A percentile compares a stretch with the other conserved stretches of the same genome.
phyloP scores from a whole-genome alignment of 2,329 filamentous ascomycete genomes.

The Ophiocordyceps camponoti-floridani region DNA sequence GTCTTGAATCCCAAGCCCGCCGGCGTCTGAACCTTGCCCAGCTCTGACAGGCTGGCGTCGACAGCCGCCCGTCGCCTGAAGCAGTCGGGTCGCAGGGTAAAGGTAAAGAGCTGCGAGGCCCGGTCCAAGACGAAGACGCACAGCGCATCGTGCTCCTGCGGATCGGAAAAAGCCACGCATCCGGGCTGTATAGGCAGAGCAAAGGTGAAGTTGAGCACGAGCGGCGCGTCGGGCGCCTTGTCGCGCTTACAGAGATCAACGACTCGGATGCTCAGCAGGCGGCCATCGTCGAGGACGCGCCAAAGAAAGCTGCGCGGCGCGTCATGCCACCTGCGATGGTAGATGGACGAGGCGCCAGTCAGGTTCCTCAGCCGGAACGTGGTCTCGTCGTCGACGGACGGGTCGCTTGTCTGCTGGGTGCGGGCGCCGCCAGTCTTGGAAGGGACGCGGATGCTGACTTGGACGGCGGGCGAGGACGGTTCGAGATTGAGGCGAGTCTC shows the following conservation, averaged over 20 bases:
- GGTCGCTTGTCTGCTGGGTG: conserved; percentile 20
- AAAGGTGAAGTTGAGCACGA: conserved; percentile 67
- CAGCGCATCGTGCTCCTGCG: conserved; percentile 58
- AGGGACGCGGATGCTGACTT: conserved; percentile 53
- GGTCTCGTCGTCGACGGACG: conserved; percentile 46
- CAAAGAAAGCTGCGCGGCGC: conserved; percentile 79
- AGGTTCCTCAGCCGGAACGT: conserved; percentile 56
- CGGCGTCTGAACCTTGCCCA: conserved; percentile 57
- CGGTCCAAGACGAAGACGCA: conserved; percentile 66
- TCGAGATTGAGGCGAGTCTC: conserved; percentile 76
- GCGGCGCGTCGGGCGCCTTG: conserved; percentile 47
- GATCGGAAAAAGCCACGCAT: conserved; percentile 71
- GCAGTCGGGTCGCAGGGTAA: conserved; percentile 67
- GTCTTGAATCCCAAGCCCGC: conserved; percentile 60
- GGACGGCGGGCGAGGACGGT: conserved; percentile 47
- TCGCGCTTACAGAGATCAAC: conserved; percentile 61
- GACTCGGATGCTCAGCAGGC: conserved; percentile 63
- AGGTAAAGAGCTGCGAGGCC: conserved; percentile 63
- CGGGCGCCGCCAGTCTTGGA: conserved; percentile 28
- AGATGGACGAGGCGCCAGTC: conserved; percentile 64
- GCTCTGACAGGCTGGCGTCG: conserved; percentile 57
- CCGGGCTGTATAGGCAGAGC: conserved; percentile 52
- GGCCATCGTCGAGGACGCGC: conserved; percentile 69
- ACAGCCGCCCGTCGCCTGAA: conserved; percentile 54
- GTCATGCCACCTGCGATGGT: conserved; percentile 58